Base-by-base conservation (phyloP, 2,329 filamentous ascomycete species). In the Pseudohalonectria lignicola region DNA sequence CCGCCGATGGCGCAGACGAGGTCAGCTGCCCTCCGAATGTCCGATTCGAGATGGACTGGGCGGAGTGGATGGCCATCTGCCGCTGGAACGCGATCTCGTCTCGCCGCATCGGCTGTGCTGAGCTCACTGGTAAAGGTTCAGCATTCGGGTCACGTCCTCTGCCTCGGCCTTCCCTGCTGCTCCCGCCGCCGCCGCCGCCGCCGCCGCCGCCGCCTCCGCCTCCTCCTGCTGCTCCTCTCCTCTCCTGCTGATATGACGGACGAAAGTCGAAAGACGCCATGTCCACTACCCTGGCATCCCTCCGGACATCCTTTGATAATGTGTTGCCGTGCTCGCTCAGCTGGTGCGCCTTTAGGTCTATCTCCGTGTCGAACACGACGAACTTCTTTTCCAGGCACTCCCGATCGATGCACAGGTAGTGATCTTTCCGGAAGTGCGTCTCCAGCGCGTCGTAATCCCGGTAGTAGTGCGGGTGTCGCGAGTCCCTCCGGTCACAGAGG, bases 371-470 rank as follows among this genome's bases (percentile, higher is more conserved):
- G 49, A 98, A 98, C 1, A 96, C 92, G 21, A 96, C 83, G 54
- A 96, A 95, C 56, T 95, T 96, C 73, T 94, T 94, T 49, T 96
- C 92, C 53, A 92, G 56, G 52, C 92, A 98, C 53, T 94, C 88
- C 39, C 74, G 70, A 50, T 98, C 87, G 6, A 75, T 59, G 53
- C 92, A 98, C 1, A 88, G 64, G 53, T 80, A 94, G 57, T 98
- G 92, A 41, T 92, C 87, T 47, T 80, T 80, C 45, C 75, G 73
- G 55, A 96, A 96, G 59, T 98, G 92, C 28, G 78, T 66, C 53
- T 94, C 87, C 3, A 98, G 67, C 1, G 83, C 76, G 47, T 88
- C 74, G 60, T 95, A 96, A 62, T 98, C 79, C 42, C 83, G 67
- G 55, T 86, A 98, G 56, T 98, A 98, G 53, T 94, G 86, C 7